phyloP scores from a whole-genome alignment of 441 rosid species.

The Gossypium schwendimanii region DNA sequence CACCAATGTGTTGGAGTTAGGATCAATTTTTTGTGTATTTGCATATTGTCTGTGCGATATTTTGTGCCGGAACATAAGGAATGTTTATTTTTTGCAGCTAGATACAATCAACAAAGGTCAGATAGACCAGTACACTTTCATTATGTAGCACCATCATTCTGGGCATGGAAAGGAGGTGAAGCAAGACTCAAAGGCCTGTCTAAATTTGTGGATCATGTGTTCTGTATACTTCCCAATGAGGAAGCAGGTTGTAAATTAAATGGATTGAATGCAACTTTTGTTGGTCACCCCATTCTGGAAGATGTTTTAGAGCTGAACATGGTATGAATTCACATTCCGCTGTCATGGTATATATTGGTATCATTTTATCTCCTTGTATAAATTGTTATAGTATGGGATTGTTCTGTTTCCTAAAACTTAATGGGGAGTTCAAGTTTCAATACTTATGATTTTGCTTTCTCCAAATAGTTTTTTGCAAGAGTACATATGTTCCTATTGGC shows the following conservation, averaged over 20 bases:
- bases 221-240: slow-evolving; percentile 85
- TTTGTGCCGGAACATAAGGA: slow-evolving; percentile 37
- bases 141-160: slow-evolving; percentile 87
- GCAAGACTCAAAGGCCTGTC: slow-evolving; percentile 59
- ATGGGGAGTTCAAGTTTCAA: not conserved
- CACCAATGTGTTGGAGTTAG: slow-evolving; percentile 7
- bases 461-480: not conserved
- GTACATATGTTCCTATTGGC: not conserved
- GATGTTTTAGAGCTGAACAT: slow-evolving; percentile 48
- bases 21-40: slow-evolving; percentile 6
- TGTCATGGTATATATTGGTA: not conserved
- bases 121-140: slow-evolving; percentile 57
- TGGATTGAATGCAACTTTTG: slow-evolving; percentile 69
- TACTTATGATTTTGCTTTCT: not conserved
- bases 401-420: not conserved
- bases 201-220: slow-evolving; percentile 70
- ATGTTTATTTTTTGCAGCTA: slow-evolving; percentile 65
- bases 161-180: slow-evolving; percentile 98
- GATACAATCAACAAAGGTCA: slow-evolving; percentile 27
- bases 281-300: slow-evolving; percentile 82
- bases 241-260: slow-evolving; percentile 49
- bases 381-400: not conserved
- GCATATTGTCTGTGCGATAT: slow-evolving; percentile 20
- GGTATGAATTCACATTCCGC: slow-evolving; percentile 34
- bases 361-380: not conserved